Evolutionary conservation across 2,329 filamentous ascomycete genomes (phyloP).

Genomic region (Cladophialophora immunda): DNA sequence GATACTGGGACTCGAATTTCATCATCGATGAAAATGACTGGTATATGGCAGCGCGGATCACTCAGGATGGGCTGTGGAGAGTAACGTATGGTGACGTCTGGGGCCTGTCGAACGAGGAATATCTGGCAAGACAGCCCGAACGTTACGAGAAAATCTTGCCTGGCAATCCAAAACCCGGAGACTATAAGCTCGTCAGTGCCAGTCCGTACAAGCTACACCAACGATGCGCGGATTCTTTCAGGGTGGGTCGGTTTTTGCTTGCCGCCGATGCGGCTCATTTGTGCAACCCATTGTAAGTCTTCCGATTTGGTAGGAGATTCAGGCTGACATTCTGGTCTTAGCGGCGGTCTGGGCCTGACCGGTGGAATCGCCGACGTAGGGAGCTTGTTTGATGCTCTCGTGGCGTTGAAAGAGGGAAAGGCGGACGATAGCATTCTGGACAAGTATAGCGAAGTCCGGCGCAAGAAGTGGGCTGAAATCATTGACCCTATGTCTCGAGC

Average conservation of each 20-base stretch:
- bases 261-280: constrained; percentile 69
- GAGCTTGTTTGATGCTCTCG: constrained; percentile 67
- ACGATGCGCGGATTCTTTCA: constrained; percentile 65
- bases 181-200: constrained; percentile 66
- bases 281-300: constrained; percentile 55
- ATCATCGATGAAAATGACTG: constrained; percentile 69
- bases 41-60: constrained; percentile 70
- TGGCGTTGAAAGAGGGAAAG: constrained; percentile 51
- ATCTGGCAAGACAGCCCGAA: constrained; percentile 61
- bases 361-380: constrained; percentile 71
- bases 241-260: constrained; percentile 65
- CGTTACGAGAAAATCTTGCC: constrained; percentile 68
- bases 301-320: not conserved
- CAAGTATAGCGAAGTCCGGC: constrained; percentile 52
- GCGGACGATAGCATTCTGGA: constrained; percentile 54
- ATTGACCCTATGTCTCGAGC: constrained; percentile 53
- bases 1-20: constrained; percentile 50
- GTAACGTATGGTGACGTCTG: constrained; percentile 69
- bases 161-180: constrained; percentile 64
- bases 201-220: constrained; percentile 71
- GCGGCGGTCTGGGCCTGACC: constrained; percentile 69
- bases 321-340: constrained; percentile 15
- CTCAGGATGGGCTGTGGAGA: constrained; percentile 67
- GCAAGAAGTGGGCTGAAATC: constrained; percentile 50
- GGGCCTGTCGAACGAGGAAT: constrained; percentile 63